Conservation (phyloP, 441 rosid species). For the Erodium chrysanthum region DNA sequence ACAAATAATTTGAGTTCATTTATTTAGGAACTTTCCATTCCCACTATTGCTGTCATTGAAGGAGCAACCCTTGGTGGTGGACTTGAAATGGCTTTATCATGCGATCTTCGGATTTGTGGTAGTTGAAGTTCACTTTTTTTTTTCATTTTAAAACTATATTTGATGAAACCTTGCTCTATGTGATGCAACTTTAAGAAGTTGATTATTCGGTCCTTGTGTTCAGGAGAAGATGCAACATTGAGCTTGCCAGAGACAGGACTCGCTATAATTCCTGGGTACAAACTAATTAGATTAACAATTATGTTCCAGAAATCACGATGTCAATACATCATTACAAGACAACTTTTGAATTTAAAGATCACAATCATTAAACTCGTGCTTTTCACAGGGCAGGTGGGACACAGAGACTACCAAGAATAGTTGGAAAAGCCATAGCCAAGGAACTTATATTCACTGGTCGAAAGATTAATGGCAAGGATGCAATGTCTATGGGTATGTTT, state of each 20-base stretch:
- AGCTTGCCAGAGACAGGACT: slow-evolving; percentile 95
- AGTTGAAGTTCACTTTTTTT: background rate
- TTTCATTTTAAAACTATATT: background rate
- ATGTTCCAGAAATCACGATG: background rate
- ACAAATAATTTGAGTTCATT: slow-evolving; percentile 11
- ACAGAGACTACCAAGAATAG: slow-evolving; percentile 71
- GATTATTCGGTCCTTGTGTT: slow-evolving; percentile 12
- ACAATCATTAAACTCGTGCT: slow-evolving; percentile 15
- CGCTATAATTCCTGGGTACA: slow-evolving; percentile 75
- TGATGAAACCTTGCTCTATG: background rate
- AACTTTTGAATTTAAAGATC: background rate
- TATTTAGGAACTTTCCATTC: slow-evolving; percentile 51
- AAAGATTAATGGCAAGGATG: slow-evolving; percentile 61
- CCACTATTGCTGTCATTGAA: slow-evolving; percentile 82
- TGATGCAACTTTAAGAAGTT: background rate
- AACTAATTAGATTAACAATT: slow-evolving; percentile 3
- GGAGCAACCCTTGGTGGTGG: slow-evolving; percentile 83
- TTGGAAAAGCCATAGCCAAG: slow-evolving; percentile 68
- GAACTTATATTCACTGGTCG: slow-evolving; percentile 78
- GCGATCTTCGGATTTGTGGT: slow-evolving; percentile 91
- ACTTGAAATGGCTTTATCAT: slow-evolving; percentile 87
- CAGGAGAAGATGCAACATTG: slow-evolving; percentile 71
- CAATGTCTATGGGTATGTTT: slow-evolving; percentile 47
- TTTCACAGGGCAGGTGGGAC: slow-evolving; percentile 76
- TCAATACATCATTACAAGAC: background rate